These are phyloP conservation scores for Fusarium duplospermum DNA, from an alignment of 2,329 filamentous ascomycete species.

Conservation along the genomic window DNA sequence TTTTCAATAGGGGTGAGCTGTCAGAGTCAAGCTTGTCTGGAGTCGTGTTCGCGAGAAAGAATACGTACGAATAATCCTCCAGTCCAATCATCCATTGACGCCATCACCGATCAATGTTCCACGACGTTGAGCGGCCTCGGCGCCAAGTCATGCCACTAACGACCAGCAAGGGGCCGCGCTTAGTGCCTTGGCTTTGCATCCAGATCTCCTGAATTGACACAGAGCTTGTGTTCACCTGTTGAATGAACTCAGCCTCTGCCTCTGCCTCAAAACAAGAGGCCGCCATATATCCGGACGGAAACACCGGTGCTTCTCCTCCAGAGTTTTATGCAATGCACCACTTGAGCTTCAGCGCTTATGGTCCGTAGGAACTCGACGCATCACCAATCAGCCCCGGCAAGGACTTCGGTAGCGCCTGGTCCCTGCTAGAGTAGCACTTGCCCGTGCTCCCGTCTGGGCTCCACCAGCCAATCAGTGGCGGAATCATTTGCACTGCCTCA, in stretches of 20 bases:
- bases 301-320: background rate
- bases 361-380: background rate
- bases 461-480: slow-evolving; percentile 24
- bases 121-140: slow-evolving; percentile 11
- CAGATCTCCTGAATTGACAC: slow-evolving; percentile 26
- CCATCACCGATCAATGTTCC: slow-evolving; percentile 7
- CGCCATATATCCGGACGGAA: background rate
- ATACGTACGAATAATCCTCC: background rate
- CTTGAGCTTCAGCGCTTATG: background rate
- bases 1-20: slow-evolving; percentile 16
- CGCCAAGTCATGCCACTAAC: slow-evolving; percentile 34
- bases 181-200: slow-evolving; percentile 34
- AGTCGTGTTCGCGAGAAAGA: background rate
- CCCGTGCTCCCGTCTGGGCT: slow-evolving; percentile 2
- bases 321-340: background rate
- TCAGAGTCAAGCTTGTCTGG: background rate
- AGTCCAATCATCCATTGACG: background rate
- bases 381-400: slow-evolving; percentile 3
- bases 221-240: slow-evolving; percentile 11
- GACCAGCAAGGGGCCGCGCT: slow-evolving; percentile 13
- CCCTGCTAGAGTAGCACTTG: slow-evolving; percentile 19
- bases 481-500: slow-evolving; percentile 38
- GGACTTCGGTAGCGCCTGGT: slow-evolving; percentile 26
- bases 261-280: background rate
- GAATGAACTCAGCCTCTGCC: slow-evolving; percentile 36